Base-by-base conservation (phyloP, 1,284 basidiomycete species). In the Sanghuangporus weigelae region DNA sequence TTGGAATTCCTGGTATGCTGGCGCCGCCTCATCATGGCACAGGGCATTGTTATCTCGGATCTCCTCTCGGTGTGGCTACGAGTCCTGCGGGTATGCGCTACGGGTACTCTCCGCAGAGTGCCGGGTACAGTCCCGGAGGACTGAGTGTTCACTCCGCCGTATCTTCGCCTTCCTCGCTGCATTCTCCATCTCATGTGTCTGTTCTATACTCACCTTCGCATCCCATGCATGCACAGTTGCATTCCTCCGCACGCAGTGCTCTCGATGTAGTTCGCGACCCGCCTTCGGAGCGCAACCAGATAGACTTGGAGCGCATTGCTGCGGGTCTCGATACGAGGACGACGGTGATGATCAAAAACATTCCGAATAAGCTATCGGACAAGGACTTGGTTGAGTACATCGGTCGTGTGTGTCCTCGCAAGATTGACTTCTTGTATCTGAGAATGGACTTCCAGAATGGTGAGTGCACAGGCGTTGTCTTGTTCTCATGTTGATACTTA, bases 291-390 rank as follows among this genome's bases (percentile, higher is more conserved):
- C 79, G 83, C 65, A 93, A 93, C 70, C 82, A 84, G 68, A 75
- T 95, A 35, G 85, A 91, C 71, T 74, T 93, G 35, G 79, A 76
- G 38, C 79, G 79, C 63, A 92, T 95, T 70, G 88, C 89, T 73
- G 81, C 80, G 39, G 92, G 93, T 0, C 73, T 81, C 60, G 92
- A 95, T 69, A 92, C 87, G 39, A 80, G 92, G 46, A 93, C 92
- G 23, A 93, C 92, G 11, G 84, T 92, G 56, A 93, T 93, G 91
- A 86, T 91, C 67, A 91, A 93, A 76, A 95, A 95, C 70, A 90
- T 95, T 51, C 92, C 92, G 1, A 94, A 93, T 75, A 93, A 93
- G 75, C 90, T 94, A 89, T 88, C 81, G 61, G 89, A 92, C 73
- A 80, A 78, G 70, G 90, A 93, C 68, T 73, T 94, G 67, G 79